Base-by-base conservation (phyloP, 1,139 yeast species). In the Casaregolazyma lundiana region DNA sequence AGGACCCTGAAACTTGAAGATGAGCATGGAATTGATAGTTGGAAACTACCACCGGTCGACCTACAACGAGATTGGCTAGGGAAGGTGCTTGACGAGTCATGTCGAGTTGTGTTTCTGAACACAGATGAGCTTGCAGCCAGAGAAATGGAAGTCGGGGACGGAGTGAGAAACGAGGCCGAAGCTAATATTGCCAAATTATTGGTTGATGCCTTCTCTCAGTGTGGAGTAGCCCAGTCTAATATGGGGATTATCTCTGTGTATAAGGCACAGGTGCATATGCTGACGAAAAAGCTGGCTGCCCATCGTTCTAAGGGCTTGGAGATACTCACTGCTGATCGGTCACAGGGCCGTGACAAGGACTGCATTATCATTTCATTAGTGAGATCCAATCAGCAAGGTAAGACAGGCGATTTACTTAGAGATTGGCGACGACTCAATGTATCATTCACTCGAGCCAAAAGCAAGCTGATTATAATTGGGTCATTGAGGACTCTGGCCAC, bases 381-480 rank as follows among this genome's bases (percentile, higher is more conserved):
- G 3, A 72, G 96, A 39, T 83, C 96, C 1, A 92, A 90, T 60
- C 69, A 70, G 2, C 76, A 77, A n/a, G 71, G 73, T 11, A 73
- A 72, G 45, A 80, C 85, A 1, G 97, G 98, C 0, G 87, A 85
- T 36, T 70, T 92, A 45, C 68, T 92, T 35, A 79, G 77, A 51
- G 98, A 92, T 58, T 84, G 97, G 92, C 73, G 97, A 54, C 75
- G 98, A 52, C 76, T 94, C 44, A 92, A 92, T 65, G 98, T 94
- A 35, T 95, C 97, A 0, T 81, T 94, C 58, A 92, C 98, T 0
- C 73, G 99, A 52, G 94, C 98, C 0, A 83, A 80, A 62, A 75
- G 84, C 13, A 94, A 94, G 64, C 74, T 94, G 43, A 76, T 94
- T 20, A 77, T 92, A 15, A 67, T 92, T 38, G 98, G 98, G 0